Percentiles rank a stretch among this genome's conserved stretches.
These are phyloP conservation scores for Ramaria sp. DNA, from an alignment of 768 basidiomycete genomes.

Conservation along the genomic window DNA sequence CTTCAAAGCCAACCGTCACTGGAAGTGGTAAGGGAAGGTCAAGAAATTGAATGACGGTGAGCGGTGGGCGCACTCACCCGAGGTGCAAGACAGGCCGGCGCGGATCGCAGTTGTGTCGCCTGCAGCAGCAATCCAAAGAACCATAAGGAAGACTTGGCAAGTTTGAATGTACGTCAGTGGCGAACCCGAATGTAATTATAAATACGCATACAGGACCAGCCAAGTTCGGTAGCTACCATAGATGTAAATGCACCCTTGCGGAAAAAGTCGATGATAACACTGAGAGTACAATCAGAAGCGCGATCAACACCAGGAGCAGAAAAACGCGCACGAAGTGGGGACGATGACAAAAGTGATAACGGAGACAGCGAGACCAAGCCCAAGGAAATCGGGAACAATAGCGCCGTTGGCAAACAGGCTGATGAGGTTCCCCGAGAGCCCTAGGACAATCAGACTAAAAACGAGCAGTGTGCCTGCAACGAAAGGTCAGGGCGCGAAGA, in stretches of 20 bases:
- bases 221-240: slow-evolving; percentile 26
- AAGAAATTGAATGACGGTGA: neutral
- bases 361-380: slow-evolving; percentile 20
- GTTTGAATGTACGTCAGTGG: neutral
- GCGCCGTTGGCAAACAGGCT: neutral
- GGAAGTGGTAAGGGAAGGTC: no score
- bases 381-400: slow-evolving; percentile 13
- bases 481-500: neutral
- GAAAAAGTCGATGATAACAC: slow-evolving; percentile 24
- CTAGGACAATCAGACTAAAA: neutral
- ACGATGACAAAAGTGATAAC: slow-evolving; percentile 21
- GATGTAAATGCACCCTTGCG: slow-evolving; percentile 30
- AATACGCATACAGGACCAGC: slow-evolving; percentile 25
- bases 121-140: slow-evolving; percentile 31
- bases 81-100: slow-evolving; percentile 2
- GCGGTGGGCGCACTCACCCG: slow-evolving; percentile 9
- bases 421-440: neutral
- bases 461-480: neutral
- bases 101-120: slow-evolving; percentile 16
- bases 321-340: neutral
- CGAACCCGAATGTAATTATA: neutral
- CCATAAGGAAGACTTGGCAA: slow-evolving; percentile 21
- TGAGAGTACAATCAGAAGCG: slow-evolving; percentile 11
- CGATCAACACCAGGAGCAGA: slow-evolving; percentile 14
- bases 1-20: no score